Evolutionary conservation across 2,329 filamentous ascomycete species (phyloP), one percentile per base, ranked within the genome.

Genomic region (Fusarium kyushuense): DNA sequence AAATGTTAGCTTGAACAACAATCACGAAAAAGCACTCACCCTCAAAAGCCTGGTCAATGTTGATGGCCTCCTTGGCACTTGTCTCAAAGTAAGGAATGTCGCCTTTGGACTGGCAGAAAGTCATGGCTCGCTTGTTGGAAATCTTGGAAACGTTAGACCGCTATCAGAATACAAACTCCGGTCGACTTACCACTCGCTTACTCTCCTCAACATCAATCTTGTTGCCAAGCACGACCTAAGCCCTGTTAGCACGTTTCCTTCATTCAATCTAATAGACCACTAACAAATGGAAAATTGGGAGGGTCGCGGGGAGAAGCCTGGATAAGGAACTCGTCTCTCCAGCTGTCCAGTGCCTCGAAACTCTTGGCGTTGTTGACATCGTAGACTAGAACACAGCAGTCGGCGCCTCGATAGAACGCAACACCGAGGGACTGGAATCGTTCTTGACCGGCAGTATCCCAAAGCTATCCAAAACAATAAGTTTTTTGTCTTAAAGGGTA

Each of bases 351-450:
- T 16, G 95, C 96, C 79, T 99, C 96, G 80, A 99, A 99, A 80
- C 94, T 97, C 88, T 99, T 99, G 66, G 94, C 92, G 80, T 97
- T 98, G 84, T 99, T 99, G 81, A 99, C 95, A 78, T 99, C 95
- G 84, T 96, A 98, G 53, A 98, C 95, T 55, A 99, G 86, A 62
- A 98, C 95, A 79, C 96, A 98, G 87, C 95, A 98, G 84, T 99
- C 95, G 72, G 96, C 95, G 68, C 95, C 95, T 68, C 95, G 89
- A 83, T 99, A 99, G 83, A 99, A 99, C 48, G 95, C 96, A 43
- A 99, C 95, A 54, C 96, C 95, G 73, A 99, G 86, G 36, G 94
- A 97, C 82, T 99, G 95, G 81, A 99, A 99, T 67, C 95, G 91
- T 81, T 99, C 95, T 80, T 99, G 95, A 30, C 95, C 95, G 21